A percentile compares a stretch with the other conserved stretches of the same genome.
These are phyloP conservation scores for Sugiyamaella sp. DNA, from an alignment of 1,139 yeast species.

Conservation along the genomic window DNA sequence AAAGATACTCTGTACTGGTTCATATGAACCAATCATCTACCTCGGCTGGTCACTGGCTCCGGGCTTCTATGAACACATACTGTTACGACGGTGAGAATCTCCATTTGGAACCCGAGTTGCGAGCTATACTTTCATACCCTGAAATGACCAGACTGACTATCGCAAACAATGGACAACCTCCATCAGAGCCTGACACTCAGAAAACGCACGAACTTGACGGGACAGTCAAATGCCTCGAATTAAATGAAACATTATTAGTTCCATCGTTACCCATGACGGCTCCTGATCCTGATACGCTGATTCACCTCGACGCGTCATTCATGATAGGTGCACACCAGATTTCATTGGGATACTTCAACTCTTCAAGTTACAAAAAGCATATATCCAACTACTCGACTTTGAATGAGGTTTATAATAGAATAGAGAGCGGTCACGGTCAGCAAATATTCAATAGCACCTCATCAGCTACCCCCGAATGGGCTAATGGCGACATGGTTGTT, in stretches of 20 bases:
- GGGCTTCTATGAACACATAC: conserved; percentile 45
- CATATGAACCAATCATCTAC: conserved; percentile 29
- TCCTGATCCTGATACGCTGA: conserved; percentile 33
- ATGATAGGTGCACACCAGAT: conserved; percentile 53
- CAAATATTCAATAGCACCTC: conserved; percentile 54
- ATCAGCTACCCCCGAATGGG: conserved; percentile 50
- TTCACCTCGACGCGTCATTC: conserved; percentile 42
- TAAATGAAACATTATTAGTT: conserved; percentile 39
- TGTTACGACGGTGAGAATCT: conserved; percentile 45
- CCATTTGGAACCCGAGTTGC: conserved; percentile 41
- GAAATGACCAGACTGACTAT: conserved; percentile 18
- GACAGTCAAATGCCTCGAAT: conserved; percentile 41
- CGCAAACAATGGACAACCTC: conserved; percentile 24
- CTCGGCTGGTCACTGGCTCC: conserved; percentile 39
- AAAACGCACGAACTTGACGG: conserved; percentile 40
- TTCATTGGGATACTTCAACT: conserved; percentile 54
- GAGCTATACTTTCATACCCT: conserved; percentile 44
- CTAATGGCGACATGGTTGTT: conserved; percentile 42
- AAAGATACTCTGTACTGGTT: conserved; percentile 65
- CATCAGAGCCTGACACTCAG: conserved; percentile 26
- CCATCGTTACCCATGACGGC: conserved; percentile 37
- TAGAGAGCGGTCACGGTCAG: conserved; percentile 42
- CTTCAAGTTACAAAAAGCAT: conserved; percentile 52
- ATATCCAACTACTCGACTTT: conserved; percentile 48
- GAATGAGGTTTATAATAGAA: conserved; percentile 45